Conservation (phyloP, 2,329 filamentous ascomycete genomes). For the Teratosphaeria viscida region DNA sequence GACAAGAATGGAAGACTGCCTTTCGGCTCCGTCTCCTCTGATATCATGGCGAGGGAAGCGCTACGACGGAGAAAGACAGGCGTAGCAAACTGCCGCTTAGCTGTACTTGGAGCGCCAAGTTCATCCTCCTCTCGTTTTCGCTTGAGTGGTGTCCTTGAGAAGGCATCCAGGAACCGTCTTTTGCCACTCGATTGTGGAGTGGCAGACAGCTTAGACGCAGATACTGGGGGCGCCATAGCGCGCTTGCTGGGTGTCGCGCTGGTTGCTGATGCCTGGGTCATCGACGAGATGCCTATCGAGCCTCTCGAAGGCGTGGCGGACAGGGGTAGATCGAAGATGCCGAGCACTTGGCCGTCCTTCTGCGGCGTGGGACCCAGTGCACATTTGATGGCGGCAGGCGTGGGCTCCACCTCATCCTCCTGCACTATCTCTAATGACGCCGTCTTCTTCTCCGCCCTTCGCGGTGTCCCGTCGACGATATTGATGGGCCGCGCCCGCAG, state of each 20-base stretch:
- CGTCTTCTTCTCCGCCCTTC: neutral
- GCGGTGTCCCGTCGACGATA: neutral
- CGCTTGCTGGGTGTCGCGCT: conserved; percentile 29
- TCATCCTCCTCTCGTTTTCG: conserved; percentile 30
- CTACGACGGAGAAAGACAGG: conserved; percentile 57
- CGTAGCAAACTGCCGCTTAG: conserved; percentile 46
- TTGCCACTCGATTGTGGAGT: conserved; percentile 49
- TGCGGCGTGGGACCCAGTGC: conserved; percentile 66
- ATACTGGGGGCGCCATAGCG: conserved; percentile 2
- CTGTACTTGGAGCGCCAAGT: conserved; percentile 16
- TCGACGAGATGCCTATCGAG: neutral
- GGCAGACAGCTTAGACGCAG: conserved; percentile 15
- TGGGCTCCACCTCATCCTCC: conserved; percentile 20
- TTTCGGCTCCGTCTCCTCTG: conserved; percentile 44
- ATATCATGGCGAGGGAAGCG: conserved; percentile 42
- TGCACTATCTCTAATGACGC: conserved; percentile 1
- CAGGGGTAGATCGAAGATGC: conserved; percentile 62
- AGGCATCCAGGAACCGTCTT: conserved; percentile 50
- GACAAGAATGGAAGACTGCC: conserved; percentile 30
- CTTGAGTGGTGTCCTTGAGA: conserved; percentile 52
- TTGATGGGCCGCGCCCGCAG: conserved; percentile 9
- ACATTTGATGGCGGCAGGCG: conserved; percentile 21
- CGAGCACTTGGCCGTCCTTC: conserved; percentile 64
- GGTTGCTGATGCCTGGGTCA: neutral
- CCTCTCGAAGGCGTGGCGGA: conserved; percentile 37